Evolutionary conservation across 495 filamentous ascomycete species (phyloP).

Genomic region (Podospora pseudopauciseta): DNA sequence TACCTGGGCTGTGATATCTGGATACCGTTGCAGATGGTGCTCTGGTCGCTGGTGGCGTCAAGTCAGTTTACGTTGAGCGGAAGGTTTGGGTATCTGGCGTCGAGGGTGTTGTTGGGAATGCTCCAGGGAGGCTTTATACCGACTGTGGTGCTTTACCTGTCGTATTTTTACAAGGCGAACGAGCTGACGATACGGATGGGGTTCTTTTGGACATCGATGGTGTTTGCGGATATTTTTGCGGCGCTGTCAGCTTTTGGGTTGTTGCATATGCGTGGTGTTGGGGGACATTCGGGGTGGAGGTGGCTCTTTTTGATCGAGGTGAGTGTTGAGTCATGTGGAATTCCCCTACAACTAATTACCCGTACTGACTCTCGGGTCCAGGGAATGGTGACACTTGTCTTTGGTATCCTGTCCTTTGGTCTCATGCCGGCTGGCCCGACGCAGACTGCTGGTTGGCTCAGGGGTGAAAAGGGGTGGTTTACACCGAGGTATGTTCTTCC

Average conservation of each 20-base stretch:
- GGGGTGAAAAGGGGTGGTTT: slow-evolving; percentile 50
- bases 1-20: slow-evolving; percentile 69
- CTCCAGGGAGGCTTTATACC: slow-evolving; percentile 60
- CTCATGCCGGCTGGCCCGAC: slow-evolving; percentile 54
- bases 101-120: slow-evolving; percentile 62
- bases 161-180: slow-evolving; percentile 66
- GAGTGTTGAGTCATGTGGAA: background rate
- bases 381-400: slow-evolving; percentile 48
- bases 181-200: slow-evolving; percentile 63
- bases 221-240: slow-evolving; percentile 49
- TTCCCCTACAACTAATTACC: background rate
- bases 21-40: slow-evolving; percentile 77
- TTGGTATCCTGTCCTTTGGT: slow-evolving; percentile 52
- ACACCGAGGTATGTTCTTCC: slow-evolving; percentile 18
- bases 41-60: slow-evolving; percentile 68
- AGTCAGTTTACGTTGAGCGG: slow-evolving; percentile 62
- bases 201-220: slow-evolving; percentile 56
- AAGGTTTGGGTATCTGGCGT: slow-evolving; percentile 54
- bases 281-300: slow-evolving; percentile 56
- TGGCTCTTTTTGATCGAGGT: slow-evolving; percentile 56
- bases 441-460: slow-evolving; percentile 50
- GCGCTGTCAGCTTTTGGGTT: slow-evolving; percentile 52
- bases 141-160: slow-evolving; percentile 57
- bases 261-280: slow-evolving; percentile 48
- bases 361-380: background rate